A percentile compares a stretch with the other conserved stretches of the same genome.
phyloP scores from a whole-genome alignment of 2,329 filamentous ascomycete genomes.

The Trichoderma hamatum region DNA sequence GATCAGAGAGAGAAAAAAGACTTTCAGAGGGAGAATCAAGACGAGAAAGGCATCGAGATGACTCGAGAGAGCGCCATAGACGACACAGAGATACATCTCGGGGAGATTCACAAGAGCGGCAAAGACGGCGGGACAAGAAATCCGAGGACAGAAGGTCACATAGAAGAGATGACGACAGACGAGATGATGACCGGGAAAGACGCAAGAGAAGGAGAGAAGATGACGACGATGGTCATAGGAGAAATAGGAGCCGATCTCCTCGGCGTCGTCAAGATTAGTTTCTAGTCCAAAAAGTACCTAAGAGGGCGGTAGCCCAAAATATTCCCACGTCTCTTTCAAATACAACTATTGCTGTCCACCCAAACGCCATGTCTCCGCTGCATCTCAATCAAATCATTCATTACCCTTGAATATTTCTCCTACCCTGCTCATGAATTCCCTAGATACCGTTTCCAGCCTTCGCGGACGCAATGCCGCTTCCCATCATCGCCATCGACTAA shows the following conservation, averaged over 20 bases:
- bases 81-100: conserved; percentile 29
- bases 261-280: conserved; percentile 36
- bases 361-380: conserved; percentile 13
- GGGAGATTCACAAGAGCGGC: conserved; percentile 28
- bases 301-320: conserved; percentile 31
- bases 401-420: background rate
- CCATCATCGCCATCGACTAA: conserved; percentile 71
- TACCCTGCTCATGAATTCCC: conserved; percentile 41
- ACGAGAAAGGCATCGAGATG: conserved; percentile 36
- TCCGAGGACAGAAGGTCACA: conserved; percentile 30
- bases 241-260: conserved; percentile 49
- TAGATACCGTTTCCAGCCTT: conserved; percentile 83
- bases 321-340: conserved; percentile 4
- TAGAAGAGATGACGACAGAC: conserved; percentile 36
- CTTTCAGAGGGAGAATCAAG: conserved; percentile 39
- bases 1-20: conserved; percentile 35
- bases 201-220: conserved; percentile 37
- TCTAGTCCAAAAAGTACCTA: background rate
- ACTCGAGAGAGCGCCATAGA: conserved; percentile 35
- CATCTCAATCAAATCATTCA: conserved; percentile 10
- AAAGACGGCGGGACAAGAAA: conserved; percentile 33
- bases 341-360: background rate
- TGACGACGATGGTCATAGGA: conserved; percentile 30
- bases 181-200: conserved; percentile 37
- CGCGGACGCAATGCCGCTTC: conserved; percentile 65